Base-by-base conservation (phyloP, 2,329 filamentous ascomycete species). In the Eurotiales sp. region DNA sequence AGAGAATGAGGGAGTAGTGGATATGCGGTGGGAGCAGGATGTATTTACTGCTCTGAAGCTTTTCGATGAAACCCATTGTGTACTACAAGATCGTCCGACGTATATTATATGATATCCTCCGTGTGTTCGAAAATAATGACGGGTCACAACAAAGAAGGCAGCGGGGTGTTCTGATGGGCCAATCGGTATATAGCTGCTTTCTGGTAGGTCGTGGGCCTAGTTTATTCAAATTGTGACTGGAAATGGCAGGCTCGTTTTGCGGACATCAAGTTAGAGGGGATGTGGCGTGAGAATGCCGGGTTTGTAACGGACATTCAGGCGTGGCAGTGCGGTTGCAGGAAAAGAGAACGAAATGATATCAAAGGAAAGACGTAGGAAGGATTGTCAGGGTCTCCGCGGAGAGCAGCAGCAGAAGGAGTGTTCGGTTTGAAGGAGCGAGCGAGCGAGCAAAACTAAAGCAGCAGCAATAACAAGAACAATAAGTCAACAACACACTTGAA, bases 1-100 rank as follows among this genome's bases (percentile, higher is more conserved):
- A 41, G 53, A 43, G 48, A 51, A 7, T 21, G 41, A 41, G 27
- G 14, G 27, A 11, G 11, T 17, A 10, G 29, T 10, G 23, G 21
- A 15, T 1, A 8, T 15, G 4, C 19, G 21, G 22, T 23, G 14
- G 22, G n/a, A 39, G 15, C 11, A 22, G 25, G 19, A 6, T 12
- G 39, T 5, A 72, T 73, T 55, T 72, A 77, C 75, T 77, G 56
- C 72, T 67, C 65, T 77, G 74, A 52, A 78, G 62, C 55, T 77
- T 78, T 51, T 76, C 73, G 49, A 77, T 65, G 61, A 78, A 64
- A 64, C 74, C 73, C 75, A 78, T 78, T 15, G 8, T 37, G 34
- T 14, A 15, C 34, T 4, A 15, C n/a, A n/a, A n/a, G n/a, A n/a
- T n/a, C n/a, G n/a, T n/a, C n/a, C n/a, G n/a, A n/a, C n/a, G n/a